These are phyloP conservation scores for Macroventuria anomochaeta DNA, from an alignment of 2,329 filamentous ascomycete genomes.

Conservation along the genomic window DNA sequence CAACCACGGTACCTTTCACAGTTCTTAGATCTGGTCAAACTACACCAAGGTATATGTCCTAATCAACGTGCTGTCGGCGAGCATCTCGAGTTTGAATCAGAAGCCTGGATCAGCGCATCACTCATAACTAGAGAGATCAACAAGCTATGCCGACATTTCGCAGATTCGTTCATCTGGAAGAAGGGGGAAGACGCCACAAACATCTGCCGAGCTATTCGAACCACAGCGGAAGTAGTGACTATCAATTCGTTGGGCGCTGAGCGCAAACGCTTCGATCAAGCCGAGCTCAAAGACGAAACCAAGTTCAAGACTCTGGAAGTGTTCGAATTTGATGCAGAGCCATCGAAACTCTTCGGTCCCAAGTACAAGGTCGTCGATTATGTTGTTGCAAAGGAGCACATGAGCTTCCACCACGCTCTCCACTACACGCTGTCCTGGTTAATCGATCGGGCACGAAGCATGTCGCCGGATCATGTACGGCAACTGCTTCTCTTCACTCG, in stretches of 20 bases:
- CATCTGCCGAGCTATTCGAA: slow-evolving; percentile 74
- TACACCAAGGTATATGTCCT: slow-evolving; percentile 96
- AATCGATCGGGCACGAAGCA: slow-evolving; percentile 82
- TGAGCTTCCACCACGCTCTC: slow-evolving; percentile 96
- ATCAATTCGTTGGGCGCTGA: slow-evolving; percentile 90
- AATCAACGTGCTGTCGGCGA: slow-evolving; percentile 91
- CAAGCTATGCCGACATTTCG: slow-evolving; percentile 84
- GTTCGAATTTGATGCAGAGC: slow-evolving; percentile 75
- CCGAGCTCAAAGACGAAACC: slow-evolving; percentile 86
- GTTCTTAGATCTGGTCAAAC: slow-evolving; percentile 92
- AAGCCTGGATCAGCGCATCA: slow-evolving; percentile 96
- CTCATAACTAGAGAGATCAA: slow-evolving; percentile 96
- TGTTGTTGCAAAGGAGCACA: slow-evolving; percentile 83
- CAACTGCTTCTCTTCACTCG: slow-evolving; percentile 74
- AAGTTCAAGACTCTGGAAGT: slow-evolving; percentile 78
- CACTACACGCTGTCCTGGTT: slow-evolving; percentile 98
- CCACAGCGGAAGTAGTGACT: slow-evolving; percentile 82
- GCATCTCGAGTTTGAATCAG: slow-evolving; percentile 97
- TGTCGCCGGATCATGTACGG: slow-evolving; percentile 71
- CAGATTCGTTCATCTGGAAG: slow-evolving; percentile 80
- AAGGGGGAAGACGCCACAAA: slow-evolving; percentile 68
- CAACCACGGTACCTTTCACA: slow-evolving; percentile 90
- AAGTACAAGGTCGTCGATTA: slow-evolving; percentile 75
- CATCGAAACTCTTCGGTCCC: slow-evolving; percentile 40
- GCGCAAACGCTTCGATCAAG: slow-evolving; percentile 79